These are phyloP conservation scores for Amaranthus cruentus DNA, from an alignment of 148 eudicot species.

Conservation along the genomic window DNA sequence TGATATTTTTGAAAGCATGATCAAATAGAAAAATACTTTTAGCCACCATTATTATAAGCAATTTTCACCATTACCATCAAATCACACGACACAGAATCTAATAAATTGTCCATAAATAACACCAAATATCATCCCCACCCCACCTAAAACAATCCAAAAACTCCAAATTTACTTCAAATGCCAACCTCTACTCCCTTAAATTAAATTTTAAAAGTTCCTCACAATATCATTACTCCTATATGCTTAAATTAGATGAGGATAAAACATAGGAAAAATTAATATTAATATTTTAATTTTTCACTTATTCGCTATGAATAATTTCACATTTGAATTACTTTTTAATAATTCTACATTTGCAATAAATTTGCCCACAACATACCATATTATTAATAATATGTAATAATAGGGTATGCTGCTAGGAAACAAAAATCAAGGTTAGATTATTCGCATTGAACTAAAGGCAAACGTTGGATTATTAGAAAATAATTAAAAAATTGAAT, in stretches of 20 bases:
- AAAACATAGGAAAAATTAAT: constrained; percentile 1
- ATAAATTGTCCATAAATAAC: constrained; percentile 8
- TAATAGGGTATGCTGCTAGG: too few relatives aligned
- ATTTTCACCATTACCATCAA: not conserved
- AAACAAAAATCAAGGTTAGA: too few relatives aligned
- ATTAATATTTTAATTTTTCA: not conserved
- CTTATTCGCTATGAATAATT: too few relatives aligned
- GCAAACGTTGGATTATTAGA: too few relatives aligned
- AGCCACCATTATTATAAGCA: not conserved
- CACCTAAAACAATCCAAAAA: constrained; percentile 1
- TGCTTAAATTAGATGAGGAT: constrained; percentile 11
- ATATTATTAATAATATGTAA: too few relatives aligned
- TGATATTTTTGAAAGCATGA: not conserved
- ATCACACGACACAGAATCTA: not conserved
- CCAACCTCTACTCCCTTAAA: not conserved
- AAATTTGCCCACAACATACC: too few relatives aligned
- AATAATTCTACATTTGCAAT: too few relatives aligned
- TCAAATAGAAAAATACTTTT: not conserved
- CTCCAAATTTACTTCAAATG: not conserved
- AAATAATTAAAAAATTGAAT: too few relatives aligned
- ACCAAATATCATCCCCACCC: constrained; percentile 1
- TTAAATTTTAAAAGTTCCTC: constrained; percentile 9
- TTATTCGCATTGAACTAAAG: too few relatives aligned
- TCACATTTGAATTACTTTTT: too few relatives aligned
- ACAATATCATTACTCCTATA: not conserved